phyloP scores from a whole-genome alignment of 345 rosid genomes.

The Pistacia vera region DNA sequence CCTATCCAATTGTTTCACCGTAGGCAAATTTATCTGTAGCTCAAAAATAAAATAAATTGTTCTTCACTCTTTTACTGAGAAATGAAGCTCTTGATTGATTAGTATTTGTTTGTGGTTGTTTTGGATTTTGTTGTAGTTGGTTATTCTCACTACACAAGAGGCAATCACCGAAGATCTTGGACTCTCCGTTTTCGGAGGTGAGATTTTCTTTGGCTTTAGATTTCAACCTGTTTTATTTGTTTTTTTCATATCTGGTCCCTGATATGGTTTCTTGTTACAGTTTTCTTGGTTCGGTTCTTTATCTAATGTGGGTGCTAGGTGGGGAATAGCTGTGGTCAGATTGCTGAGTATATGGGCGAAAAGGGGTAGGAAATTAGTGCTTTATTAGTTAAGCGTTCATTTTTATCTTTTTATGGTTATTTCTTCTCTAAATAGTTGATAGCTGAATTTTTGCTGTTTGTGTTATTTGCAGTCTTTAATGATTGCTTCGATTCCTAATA shows the following conservation, averaged over 20 bases:
- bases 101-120: slow-evolving; percentile 1
- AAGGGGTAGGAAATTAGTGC: slow-evolving; percentile 65
- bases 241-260: slow-evolving; percentile 18
- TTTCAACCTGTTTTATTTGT: slow-evolving; percentile 8
- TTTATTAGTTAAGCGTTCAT: background rate
- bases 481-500: slow-evolving; percentile 96
- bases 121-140: slow-evolving; percentile 51
- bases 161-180: slow-evolving; percentile 76
- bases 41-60: too few relatives aligned
- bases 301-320: slow-evolving; percentile 99
- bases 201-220: slow-evolving; percentile 9
- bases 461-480: slow-evolving; percentile 68
- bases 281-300: slow-evolving; percentile 87
- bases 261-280: slow-evolving; percentile 42
- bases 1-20: slow-evolving; percentile 99
- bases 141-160: slow-evolving; percentile 91
- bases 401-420: background rate
- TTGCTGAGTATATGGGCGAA: slow-evolving; percentile 91
- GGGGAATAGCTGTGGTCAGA: slow-evolving; percentile 98
- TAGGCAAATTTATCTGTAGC: slow-evolving; percentile 28
- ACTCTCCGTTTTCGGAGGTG: slow-evolving; percentile 85
- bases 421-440: background rate
- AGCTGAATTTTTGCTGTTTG: background rate
- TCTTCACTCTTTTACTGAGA: background rate
- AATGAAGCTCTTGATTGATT: slow-evolving; percentile 5